phyloP scores from a whole-genome alignment of 1,284 basidiomycete genomes.

The Hortiboletus rubellus region DNA sequence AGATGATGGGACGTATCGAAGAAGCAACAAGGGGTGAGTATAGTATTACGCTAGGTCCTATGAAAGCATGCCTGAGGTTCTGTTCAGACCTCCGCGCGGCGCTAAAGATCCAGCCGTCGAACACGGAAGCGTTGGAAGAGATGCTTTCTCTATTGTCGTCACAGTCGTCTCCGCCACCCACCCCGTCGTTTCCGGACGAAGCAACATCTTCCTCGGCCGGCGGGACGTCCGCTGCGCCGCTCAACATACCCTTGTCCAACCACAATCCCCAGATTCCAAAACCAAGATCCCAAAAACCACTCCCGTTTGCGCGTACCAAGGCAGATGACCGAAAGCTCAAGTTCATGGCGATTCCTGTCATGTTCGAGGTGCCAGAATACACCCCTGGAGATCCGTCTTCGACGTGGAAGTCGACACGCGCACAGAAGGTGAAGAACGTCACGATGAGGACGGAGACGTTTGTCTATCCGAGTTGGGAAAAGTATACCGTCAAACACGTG shows the following conservation, averaged over 20 bases:
- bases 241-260: slow-evolving; percentile 18
- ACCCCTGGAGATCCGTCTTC: slow-evolving; percentile 18
- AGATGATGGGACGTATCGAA: slow-evolving; percentile 54
- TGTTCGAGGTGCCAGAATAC: slow-evolving; percentile 41
- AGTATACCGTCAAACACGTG: slow-evolving; percentile 52
- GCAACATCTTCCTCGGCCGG: slow-evolving; percentile 27
- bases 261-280: slow-evolving; percentile 33
- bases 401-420: slow-evolving; percentile 25
- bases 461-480: slow-evolving; percentile 60
- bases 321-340: slow-evolving; percentile 54
- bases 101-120: slow-evolving; percentile 58
- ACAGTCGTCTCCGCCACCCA: slow-evolving; percentile 21
- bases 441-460: slow-evolving; percentile 48
- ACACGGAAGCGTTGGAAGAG: slow-evolving; percentile 57
- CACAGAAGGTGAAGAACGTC: slow-evolving; percentile 38
- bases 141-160: slow-evolving; percentile 45
- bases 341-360: slow-evolving; percentile 46
- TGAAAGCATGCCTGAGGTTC: not conserved
- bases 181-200: slow-evolving; percentile 23
- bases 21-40: slow-evolving; percentile 60
- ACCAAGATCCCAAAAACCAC: slow-evolving; percentile 42
- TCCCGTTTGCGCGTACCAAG: slow-evolving; percentile 49
- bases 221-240: slow-evolving; percentile 17
- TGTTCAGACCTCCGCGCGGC: slow-evolving; percentile 56
- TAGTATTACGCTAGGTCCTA: not conserved